A percentile compares a stretch with the other conserved stretches of the same genome.
Conservation (phyloP, 2,329 filamentous ascomycete species). For the Lomentospora prolificans region DNA sequence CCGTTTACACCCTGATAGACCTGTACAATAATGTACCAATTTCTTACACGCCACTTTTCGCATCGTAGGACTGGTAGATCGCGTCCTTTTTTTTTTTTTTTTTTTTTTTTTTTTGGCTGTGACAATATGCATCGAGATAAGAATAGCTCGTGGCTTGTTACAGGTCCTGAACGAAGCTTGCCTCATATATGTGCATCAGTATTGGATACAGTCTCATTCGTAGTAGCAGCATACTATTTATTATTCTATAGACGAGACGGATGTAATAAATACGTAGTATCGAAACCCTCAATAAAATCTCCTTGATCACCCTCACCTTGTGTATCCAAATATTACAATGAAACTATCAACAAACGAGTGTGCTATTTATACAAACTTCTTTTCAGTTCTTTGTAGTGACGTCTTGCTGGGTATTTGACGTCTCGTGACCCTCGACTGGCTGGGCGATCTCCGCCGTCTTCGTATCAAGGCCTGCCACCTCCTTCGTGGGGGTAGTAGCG, state of each 20-base stretch:
- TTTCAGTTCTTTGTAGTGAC: neutral
- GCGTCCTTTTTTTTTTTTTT: no score
- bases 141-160: neutral
- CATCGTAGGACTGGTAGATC: constrained; percentile 10
- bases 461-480: neutral
- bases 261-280: neutral
- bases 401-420: neutral
- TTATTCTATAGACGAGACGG: neutral
- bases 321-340: neutral
- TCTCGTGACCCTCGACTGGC: no score
- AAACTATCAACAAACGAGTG: no score
- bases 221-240: neutral
- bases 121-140: neutral
- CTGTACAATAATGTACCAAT: neutral
- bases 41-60: neutral
- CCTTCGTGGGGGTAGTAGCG: neutral
- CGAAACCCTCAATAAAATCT: neutral
- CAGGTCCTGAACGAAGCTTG: neutral
- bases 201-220: neutral
- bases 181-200: neutral
- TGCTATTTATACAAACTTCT: neutral
- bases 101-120: neutral
- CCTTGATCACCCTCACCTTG: neutral
- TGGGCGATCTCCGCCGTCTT: no score
- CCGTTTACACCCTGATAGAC: neutral